Percentiles rank a stretch among this genome's conserved stretches.
Evolutionary conservation across 345 rosid genomes (phyloP).

Genomic region (Pistacia atlantica): DNA sequence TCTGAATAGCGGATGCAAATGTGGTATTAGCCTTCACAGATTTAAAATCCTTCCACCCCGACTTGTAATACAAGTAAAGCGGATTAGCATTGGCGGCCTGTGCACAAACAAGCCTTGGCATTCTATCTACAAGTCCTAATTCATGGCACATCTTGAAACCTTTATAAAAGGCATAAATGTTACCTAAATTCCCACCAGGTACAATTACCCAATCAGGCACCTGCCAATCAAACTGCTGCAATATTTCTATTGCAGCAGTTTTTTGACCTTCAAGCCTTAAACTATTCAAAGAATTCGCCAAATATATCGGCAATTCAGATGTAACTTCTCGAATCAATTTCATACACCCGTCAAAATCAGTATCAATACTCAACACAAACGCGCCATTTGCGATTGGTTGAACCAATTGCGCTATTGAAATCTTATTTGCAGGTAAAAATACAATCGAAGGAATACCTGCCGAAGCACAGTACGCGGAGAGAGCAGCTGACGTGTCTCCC

Average conservation of each 20-base stretch:
- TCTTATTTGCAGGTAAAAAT: constrained; percentile 79
- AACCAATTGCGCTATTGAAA: constrained; percentile 91
- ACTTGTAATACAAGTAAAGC: constrained; percentile 71
- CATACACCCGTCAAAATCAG: constrained; percentile 96
- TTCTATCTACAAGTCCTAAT: constrained; percentile 76
- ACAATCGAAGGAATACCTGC: constrained; percentile 94
- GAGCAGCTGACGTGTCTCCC: constrained; percentile 89
- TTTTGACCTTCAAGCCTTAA: constrained; percentile 91
- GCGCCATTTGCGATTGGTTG: constrained; percentile 96
- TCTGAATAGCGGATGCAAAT: constrained; percentile 93
- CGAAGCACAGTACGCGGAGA: constrained; percentile 84
- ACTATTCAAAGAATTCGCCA: constrained; percentile 86
- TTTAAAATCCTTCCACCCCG: constrained; percentile 77
- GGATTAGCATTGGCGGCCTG: constrained; percentile 96
- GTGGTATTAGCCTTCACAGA: constrained; percentile 72
- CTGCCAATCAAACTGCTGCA: constrained; percentile 94
- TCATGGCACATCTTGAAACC: constrained; percentile 91
- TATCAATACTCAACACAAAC: constrained; percentile 81
- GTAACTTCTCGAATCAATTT: constrained; percentile 83
- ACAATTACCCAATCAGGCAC: constrained; percentile 98
- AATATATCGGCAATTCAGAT: constrained; percentile 73
- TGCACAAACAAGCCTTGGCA: constrained; percentile 85
- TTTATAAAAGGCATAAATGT: constrained; percentile 87
- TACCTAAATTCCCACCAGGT: constrained; percentile 91
- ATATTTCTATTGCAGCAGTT: constrained; percentile 86